A percentile compares a stretch with the other conserved stretches of the same genome.
Conservation (phyloP, 371 early-diverging fungal genomes). For the Actinomortierella ambigua region DNA sequence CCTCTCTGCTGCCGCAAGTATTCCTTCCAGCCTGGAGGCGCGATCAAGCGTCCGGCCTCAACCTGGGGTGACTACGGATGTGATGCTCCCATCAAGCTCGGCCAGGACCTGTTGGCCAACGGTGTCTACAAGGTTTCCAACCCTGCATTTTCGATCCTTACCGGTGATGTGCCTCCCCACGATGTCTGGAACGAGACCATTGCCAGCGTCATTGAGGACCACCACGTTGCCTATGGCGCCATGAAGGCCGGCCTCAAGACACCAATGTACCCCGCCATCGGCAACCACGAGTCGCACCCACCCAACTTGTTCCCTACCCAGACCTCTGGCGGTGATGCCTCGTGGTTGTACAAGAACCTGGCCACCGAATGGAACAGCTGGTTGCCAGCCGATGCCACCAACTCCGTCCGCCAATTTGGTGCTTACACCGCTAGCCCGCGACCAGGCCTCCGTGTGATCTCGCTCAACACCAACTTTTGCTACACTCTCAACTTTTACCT, state of each 20-base stretch:
- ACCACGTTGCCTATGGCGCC: conserved; percentile 48
- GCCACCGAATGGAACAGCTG: conserved; percentile 59
- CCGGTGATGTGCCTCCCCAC: conserved; percentile 70
- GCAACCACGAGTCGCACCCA: conserved; percentile 56
- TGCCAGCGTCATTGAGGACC: conserved; percentile 45
- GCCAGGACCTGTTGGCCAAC: conserved; percentile 53
- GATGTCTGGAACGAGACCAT: conserved; percentile 58
- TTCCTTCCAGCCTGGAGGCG: conserved; percentile 6
- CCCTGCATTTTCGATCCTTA: conserved; percentile 56
- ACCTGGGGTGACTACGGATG: conserved; percentile 57
- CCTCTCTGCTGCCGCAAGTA: conserved; percentile 62
- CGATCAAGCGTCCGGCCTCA: conserved; percentile 29
- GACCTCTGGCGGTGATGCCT: conserved; percentile 45
- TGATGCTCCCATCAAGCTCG: conserved; percentile 53
- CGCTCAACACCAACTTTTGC: conserved; percentile 70
- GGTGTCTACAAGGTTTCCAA: conserved; percentile 49
- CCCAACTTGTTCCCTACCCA: conserved; percentile 51
- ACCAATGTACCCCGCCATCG: conserved; percentile 58
- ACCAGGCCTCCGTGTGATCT: conserved; percentile 57
- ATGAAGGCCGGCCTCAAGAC: conserved; percentile 50
- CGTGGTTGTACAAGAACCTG: conserved; percentile 57
- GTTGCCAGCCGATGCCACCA: conserved; percentile 40
- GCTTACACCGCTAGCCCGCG: conserved; percentile 53
- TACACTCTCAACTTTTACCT: conserved; percentile 55
- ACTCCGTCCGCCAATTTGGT: conserved; percentile 48